phyloP scores from a whole-genome alignment of 805 yeast genomes.

The Candida jianshihensis region DNA sequence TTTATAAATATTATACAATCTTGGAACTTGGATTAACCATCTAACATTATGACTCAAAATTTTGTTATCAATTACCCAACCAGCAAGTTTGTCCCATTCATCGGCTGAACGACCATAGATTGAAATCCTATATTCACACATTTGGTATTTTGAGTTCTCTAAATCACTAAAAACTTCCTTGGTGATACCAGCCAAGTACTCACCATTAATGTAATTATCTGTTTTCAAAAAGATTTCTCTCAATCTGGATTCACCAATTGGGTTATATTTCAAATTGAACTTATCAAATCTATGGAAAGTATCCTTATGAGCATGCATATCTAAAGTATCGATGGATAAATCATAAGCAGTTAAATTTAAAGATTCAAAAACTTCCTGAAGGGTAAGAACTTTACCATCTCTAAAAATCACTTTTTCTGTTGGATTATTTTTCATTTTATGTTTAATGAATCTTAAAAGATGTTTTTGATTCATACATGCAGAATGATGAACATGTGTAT shows the following conservation, averaged over 20 bases:
- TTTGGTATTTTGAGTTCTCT: slow-evolving; percentile 92
- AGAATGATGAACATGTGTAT: slow-evolving; percentile 97
- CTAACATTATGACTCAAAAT: slow-evolving; percentile 89
- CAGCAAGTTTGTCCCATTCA: slow-evolving; percentile 95
- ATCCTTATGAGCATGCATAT: slow-evolving; percentile 99
- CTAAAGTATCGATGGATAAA: slow-evolving; percentile 90
- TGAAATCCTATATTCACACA: slow-evolving; percentile 94
- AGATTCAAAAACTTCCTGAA: slow-evolving; percentile 87
- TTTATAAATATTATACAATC: slow-evolving; percentile 86
- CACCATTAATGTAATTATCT: slow-evolving; percentile 85
- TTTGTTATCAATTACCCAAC: slow-evolving; percentile 92
- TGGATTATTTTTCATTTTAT: slow-evolving; percentile 81
- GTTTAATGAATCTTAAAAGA: slow-evolving; percentile 86
- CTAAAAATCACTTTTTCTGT: slow-evolving; percentile 89
- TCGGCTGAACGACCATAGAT: slow-evolving; percentile 82
- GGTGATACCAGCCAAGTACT: slow-evolving; percentile 88
- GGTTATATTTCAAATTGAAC: slow-evolving; percentile 94
- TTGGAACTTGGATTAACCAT: slow-evolving; percentile 94
- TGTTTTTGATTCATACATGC: slow-evolving; percentile 99
- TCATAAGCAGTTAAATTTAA: slow-evolving; percentile 90
- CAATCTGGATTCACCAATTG: slow-evolving; percentile 95
- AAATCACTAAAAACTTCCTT: slow-evolving; percentile 90
- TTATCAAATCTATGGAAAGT: slow-evolving; percentile 97
- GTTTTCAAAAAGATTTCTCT: slow-evolving; percentile 95
- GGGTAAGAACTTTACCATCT: slow-evolving; percentile 82